Conservation (phyloP, 257 asterid species). For the Nicotiana tomentosiformis region DNA sequence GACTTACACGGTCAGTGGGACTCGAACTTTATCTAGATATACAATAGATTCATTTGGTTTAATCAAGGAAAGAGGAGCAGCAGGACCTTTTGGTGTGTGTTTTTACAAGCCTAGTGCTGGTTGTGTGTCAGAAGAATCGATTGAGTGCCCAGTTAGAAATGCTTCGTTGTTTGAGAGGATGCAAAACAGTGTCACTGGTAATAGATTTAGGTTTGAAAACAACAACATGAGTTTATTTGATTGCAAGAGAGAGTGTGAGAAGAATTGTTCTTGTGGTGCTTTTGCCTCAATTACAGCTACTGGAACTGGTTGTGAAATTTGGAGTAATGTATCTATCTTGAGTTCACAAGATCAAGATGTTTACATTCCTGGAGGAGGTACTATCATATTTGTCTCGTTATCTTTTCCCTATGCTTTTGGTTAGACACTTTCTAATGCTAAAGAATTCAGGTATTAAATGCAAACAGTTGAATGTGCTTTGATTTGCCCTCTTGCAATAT, state of each 20-base stretch:
- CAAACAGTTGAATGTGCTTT: too few relatives aligned
- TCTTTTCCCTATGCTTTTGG: too few relatives aligned
- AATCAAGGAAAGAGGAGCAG: slow-evolving; percentile 7
- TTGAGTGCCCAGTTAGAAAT: not conserved
- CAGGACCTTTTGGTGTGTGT: slow-evolving; percentile 6
- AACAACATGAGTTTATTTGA: not conserved
- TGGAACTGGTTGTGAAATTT: not conserved
- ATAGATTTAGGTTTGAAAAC: not conserved
- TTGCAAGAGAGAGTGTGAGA: slow-evolving; percentile 2
- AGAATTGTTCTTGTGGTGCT: not conserved
- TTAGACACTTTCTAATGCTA: too few relatives aligned
- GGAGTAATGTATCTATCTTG: not conserved
- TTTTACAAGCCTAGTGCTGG: slow-evolving; percentile 3
- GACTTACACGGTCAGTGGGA: not conserved
- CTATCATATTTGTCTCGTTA: not conserved
- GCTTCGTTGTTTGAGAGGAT: not conserved
- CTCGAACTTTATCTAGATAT: not conserved
- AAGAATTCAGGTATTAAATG: too few relatives aligned
- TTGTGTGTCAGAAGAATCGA: slow-evolving; percentile 1
- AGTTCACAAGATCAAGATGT: not conserved
- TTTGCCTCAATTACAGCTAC: not conserved
- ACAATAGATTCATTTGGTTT: not conserved
- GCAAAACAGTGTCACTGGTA: not conserved
- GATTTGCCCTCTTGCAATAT: too few relatives aligned
- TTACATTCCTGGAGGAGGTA: not conserved